Evolutionary conservation across 1,284 basidiomycete genomes (phyloP).

Genomic region (Ustilago trichophora): DNA sequence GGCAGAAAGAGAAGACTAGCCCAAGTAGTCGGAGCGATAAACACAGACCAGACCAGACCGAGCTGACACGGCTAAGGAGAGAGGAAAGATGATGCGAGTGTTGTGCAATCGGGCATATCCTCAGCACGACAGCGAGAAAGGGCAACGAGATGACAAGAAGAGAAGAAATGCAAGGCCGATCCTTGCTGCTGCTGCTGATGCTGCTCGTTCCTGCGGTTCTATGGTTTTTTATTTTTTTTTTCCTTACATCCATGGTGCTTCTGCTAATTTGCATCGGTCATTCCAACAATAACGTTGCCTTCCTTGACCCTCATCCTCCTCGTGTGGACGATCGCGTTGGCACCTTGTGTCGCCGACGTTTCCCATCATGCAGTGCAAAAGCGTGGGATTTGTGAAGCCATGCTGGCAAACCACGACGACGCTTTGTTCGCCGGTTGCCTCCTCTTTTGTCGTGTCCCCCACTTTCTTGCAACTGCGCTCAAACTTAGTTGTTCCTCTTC

Average conservation of each 20-base stretch:
- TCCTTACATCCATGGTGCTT: background rate
- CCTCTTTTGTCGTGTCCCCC: background rate
- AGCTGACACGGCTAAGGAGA: background rate
- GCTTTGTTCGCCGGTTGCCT: conserved; percentile 1
- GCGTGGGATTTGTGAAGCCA: no score
- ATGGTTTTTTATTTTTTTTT: no score
- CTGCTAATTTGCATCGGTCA: background rate
- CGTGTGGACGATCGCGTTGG: no score
- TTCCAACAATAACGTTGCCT: background rate
- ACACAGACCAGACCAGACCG: background rate
- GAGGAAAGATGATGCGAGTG: background rate
- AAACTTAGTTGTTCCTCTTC: no score
- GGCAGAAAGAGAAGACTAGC: background rate
- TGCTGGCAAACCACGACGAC: background rate
- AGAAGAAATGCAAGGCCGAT: background rate
- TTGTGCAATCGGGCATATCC: conserved; percentile 1
- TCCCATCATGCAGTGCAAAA: no score
- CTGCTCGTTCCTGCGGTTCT: no score
- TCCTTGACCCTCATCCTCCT: no score
- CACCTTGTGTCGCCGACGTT: no score
- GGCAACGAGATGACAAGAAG: background rate
- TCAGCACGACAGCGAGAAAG: background rate
- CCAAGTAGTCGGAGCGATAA: background rate
- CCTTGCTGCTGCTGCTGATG: no score
- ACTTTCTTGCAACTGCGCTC: no score